Base-by-base conservation (phyloP, 164 flowering plant species). In the Annona cherimola region DNA sequence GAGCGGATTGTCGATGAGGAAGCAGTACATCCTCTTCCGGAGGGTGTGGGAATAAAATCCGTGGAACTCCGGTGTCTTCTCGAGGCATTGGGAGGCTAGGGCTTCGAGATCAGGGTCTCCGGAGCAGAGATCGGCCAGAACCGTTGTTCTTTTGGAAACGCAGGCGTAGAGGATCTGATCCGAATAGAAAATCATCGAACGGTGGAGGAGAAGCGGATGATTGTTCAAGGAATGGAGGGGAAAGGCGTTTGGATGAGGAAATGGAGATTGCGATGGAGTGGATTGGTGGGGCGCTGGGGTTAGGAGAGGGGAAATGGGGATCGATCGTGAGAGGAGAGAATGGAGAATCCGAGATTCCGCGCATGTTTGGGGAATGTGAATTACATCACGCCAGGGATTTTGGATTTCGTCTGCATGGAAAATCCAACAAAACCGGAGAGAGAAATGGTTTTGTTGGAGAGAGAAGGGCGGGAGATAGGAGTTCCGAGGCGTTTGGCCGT, bases 1-100 rank as follows among this genome's bases (percentile, higher is more conserved):
- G 41, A 80, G 74, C 2, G 74, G 78, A 40, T 77, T 76, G 20
- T 72, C 80, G 54, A 80, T 80, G 71, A 74, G 57, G 71, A 80
- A 77, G 63, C 62, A 69, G 61, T 77, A 80, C 39, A 62, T 74
- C 72, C 59, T 66, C 3, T 57, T 59, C 45, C 72, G 63, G 46
- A 69, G 2, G 2, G 76, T 77, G 68, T 80, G 82, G 19, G 80
- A 71, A 39, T 71, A 80, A 16, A 66, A 11, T 7, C 18, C 20
- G 69, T 80, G 82, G 3, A 71, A 74, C 4, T 8, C 71, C 5
- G 82, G 82, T 26, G 71, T 42, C 4, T 44, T 66, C 63, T 61
- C 71, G 0, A 80, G 71, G 45, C 82, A 80, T 69, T 75, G 72
- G 67, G 44, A 69, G 4, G 76, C 82, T 67, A 76, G 63, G 66